phyloP scores from a whole-genome alignment of 805 yeast genomes.

The Yarrowia deformans region DNA sequence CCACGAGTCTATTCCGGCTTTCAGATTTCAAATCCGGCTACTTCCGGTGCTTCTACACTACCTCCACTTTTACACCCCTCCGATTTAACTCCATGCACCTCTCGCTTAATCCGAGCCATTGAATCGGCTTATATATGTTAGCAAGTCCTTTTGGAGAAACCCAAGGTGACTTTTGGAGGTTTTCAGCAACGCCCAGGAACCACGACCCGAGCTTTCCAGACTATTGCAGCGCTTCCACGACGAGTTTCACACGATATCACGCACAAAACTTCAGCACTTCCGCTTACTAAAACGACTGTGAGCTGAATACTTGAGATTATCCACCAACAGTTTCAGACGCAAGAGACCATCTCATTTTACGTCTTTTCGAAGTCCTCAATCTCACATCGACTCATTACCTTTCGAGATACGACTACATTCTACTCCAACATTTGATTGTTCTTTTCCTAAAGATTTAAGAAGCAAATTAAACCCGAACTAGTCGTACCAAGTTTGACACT shows the following conservation, averaged over 20 bases:
- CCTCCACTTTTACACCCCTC: slow-evolving; percentile 19
- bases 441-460: too few relatives aligned
- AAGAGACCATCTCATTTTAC: too few relatives aligned
- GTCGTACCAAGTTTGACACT: background rate
- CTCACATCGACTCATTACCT: too few relatives aligned
- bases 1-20: background rate
- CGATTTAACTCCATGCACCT: slow-evolving; percentile 19
- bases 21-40: background rate
- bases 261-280: too few relatives aligned
- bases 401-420: background rate
- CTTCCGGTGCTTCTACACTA: background rate
- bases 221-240: background rate
- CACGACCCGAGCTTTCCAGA: background rate
- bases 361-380: too few relatives aligned
- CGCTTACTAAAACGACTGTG: background rate
- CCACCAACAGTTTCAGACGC: too few relatives aligned
- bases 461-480: background rate
- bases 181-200: background rate
- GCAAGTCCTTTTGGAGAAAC: background rate
- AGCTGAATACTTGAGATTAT: background rate
- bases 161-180: slow-evolving; percentile 1
- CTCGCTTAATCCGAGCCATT: slow-evolving; percentile 18
- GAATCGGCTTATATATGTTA: slow-evolving; percentile 10
- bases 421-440: too few relatives aligned
- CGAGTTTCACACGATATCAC: background rate